Evolutionary conservation across 805 yeast genomes (phyloP).

Genomic region (Candida broadrunensis): DNA sequence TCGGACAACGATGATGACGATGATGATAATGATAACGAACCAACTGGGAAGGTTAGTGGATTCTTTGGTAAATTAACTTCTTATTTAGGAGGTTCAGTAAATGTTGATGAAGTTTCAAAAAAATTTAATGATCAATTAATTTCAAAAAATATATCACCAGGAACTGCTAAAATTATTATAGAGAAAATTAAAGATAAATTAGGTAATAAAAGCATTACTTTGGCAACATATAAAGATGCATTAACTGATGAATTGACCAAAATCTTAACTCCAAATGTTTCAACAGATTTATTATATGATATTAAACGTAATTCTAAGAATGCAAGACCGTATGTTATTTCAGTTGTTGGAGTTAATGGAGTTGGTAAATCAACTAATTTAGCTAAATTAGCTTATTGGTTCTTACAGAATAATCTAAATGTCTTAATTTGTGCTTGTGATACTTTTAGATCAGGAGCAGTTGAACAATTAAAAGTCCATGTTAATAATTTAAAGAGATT

Average conservation of each 20-base stretch:
- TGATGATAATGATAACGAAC: conserved; percentile 4
- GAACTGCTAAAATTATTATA: conserved; percentile 73
- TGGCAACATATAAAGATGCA: conserved; percentile 61
- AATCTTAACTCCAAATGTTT: conserved; percentile 86
- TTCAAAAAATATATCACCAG: conserved; percentile 86
- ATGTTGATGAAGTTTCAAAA: conserved; percentile 61
- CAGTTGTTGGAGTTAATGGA: conserved; percentile 97
- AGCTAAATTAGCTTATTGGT: conserved; percentile 94
- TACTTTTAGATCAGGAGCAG: conserved; percentile 97
- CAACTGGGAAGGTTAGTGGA: conserved; percentile 11
- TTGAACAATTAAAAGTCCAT: conserved; percentile 94
- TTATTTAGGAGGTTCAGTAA: conserved; percentile 34
- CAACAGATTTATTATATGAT: conserved; percentile 81
- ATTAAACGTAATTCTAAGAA: conserved; percentile 45
- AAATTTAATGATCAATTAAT: conserved; percentile 75
- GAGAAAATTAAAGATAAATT: conserved; percentile 67
- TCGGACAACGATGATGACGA: conserved; percentile 25
- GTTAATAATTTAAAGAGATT: conserved; percentile 77
- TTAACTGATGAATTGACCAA: conserved; percentile 69
- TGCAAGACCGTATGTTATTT: conserved; percentile 83
- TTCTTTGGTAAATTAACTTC: conserved; percentile 34
- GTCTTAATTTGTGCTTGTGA: conserved; percentile 96
- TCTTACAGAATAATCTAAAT: conserved; percentile 80
- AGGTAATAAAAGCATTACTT: conserved; percentile 74
- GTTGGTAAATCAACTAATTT: conserved; percentile 96